Evolutionary conservation across 164 flowering plant species (phyloP), one percentile per base, ranked within the genome.

Genomic region (Annona cherimola): DNA sequence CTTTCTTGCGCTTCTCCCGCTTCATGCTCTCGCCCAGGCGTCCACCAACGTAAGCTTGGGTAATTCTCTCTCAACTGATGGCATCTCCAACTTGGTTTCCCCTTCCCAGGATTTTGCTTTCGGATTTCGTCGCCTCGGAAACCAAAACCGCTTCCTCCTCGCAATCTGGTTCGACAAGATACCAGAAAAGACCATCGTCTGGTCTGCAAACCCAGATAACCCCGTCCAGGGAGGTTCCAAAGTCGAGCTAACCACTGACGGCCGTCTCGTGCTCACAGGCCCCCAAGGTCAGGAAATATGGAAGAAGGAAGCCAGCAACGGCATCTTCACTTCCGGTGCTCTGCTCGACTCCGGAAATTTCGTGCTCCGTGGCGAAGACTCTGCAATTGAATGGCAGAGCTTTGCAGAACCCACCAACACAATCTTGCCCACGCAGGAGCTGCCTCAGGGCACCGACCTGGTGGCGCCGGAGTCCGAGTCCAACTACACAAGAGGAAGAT

Each of bases 281-380:
- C 70, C 8, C 11, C 70, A 46, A 35, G 61, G 59, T n/a, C 41
- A 35, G 26, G 70, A 70, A 35, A 63, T 63, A 45, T 71, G 74
- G 74, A 71, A 44, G 39, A 61, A 60, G 2, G 4, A 4, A 39
- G 57, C 14, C 57, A 8, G 42, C 12, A 67, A 42, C 9, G 67
- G 61, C 42, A 69, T 68, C 1, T 79, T 66, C 16, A 45, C 74
- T 45, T 72, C 79, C 64, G 87, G 77, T 7, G 73, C 81, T 46
- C 75, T 85, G 85, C 86, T 79, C 18, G 85, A 86, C 59, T 76
- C 76, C 3, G 90, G 90, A 12, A 86, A 82, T 69, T 79, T 86
- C 43, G 76, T 83, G 19, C 74, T 85, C 39, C 68, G 44, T 1
- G 19, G 71, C 67, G 2, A 18, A 11, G 65, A 72, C 8, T 64